Percentiles rank a stretch among this genome's conserved stretches.
These are phyloP conservation scores for Colletotrichum cordylinicola DNA, from an alignment of 2,329 filamentous ascomycete species.

Conservation along the genomic window DNA sequence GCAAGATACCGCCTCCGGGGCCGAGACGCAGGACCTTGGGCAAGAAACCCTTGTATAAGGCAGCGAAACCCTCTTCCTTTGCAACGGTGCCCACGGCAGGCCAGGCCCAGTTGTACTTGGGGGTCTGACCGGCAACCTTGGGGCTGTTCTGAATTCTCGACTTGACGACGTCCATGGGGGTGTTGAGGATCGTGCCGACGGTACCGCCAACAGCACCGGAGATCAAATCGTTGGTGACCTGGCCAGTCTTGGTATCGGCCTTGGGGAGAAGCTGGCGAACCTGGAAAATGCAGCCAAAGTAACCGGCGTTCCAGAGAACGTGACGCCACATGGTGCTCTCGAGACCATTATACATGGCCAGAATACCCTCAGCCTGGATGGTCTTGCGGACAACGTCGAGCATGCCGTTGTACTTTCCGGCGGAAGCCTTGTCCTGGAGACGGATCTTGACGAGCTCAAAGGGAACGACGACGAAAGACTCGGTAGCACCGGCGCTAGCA, in stretches of 20 bases:
- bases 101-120: conserved; percentile 99
- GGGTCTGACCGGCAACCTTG: conserved; percentile 78
- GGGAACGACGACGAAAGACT: conserved; percentile 95
- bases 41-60: conserved; percentile 96
- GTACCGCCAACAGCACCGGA: conserved; percentile 90
- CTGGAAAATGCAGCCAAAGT: conserved; percentile 99
- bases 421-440: conserved; percentile 92
- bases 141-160: conserved; percentile 95
- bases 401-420: conserved; percentile 85
- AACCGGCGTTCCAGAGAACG: conserved; percentile 87
- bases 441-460: conserved; percentile 99
- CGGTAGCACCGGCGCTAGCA: conserved; percentile 92
- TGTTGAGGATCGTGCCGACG: conserved; percentile 88
- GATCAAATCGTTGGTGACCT: conserved; percentile 87
- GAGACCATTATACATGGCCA: conserved; percentile 95
- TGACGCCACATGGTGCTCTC: conserved; percentile 98
- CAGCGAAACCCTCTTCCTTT: conserved; percentile 89
- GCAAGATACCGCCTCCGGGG: conserved; percentile 69
- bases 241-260: conserved; percentile 78
- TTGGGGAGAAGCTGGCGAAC: conserved; percentile 84
- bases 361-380: conserved; percentile 78
- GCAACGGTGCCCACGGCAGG: conserved; percentile 84
- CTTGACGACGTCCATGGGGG: conserved; percentile 97
- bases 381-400: conserved; percentile 83
- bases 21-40: conserved; percentile 77